A percentile compares a stretch with the other conserved stretches of the same genome.
Evolutionary conservation across 2,329 filamentous ascomycete species (phyloP).

Genomic region (Rhexocercosporidium sp.): DNA sequence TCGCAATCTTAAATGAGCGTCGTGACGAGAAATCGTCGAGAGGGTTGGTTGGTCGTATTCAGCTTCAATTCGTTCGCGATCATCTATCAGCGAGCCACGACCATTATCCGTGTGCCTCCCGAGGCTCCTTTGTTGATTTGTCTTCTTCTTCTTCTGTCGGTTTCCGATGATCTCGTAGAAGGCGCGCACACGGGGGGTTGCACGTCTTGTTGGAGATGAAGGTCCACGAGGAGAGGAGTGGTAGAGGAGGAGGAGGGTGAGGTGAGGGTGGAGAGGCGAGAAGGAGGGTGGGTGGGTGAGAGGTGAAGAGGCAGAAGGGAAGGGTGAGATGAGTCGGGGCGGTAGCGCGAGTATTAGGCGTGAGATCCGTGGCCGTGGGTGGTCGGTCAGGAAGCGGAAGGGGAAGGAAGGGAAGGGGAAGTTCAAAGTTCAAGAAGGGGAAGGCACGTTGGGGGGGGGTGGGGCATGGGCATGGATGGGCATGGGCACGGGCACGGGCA

Average conservation of each 20-base stretch:
- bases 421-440: not conserved
- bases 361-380: slow-evolving; percentile 6
- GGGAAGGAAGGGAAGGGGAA: not conserved
- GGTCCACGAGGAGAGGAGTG: slow-evolving; percentile 3
- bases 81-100: slow-evolving; percentile 38
- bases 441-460: not conserved
- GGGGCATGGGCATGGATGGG: not conserved
- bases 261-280: not conserved
- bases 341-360: slow-evolving; percentile 10
- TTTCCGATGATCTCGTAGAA: slow-evolving; percentile 9
- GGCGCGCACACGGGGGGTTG: slow-evolving; percentile 13
- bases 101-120: slow-evolving; percentile 42
- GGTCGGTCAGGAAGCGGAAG: not conserved
- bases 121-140: slow-evolving; percentile 33
- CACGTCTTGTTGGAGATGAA: slow-evolving; percentile 15
- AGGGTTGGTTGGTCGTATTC: slow-evolving; percentile 30
- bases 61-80: slow-evolving; percentile 32
- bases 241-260: not conserved
- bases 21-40: slow-evolving; percentile 44
- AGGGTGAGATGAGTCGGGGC: not conserved
- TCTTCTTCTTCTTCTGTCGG: not conserved
- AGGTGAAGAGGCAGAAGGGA: not conserved
- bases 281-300: slow-evolving; percentile 1
- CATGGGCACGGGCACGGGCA: no score
- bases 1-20: slow-evolving; percentile 43